Percentiles rank a stretch among this genome's conserved stretches.
phyloP scores from a whole-genome alignment of 345 rosid genomes.

The Lumnitzera littorea region DNA sequence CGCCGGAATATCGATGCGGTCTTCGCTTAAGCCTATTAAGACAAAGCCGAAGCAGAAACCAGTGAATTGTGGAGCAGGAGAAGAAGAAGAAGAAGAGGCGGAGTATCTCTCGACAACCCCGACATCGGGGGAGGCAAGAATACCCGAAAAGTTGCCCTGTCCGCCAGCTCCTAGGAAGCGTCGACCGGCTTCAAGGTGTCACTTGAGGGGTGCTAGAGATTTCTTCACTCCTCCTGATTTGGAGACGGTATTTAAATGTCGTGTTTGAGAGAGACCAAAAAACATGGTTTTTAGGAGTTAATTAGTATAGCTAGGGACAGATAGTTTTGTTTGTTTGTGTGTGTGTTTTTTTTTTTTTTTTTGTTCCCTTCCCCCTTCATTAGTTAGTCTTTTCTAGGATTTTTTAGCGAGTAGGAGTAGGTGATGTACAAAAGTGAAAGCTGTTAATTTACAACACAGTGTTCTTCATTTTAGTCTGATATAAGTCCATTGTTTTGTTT shows the following conservation, averaged over 20 bases:
- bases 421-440: no score
- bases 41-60: conserved; percentile 16
- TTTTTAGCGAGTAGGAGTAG: no score
- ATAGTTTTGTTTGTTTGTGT: neutral
- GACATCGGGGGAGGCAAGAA: conserved; percentile 23
- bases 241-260: conserved; percentile 31
- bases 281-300: neutral
- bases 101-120: conserved; percentile 26
- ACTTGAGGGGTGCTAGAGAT: conserved; percentile 20
- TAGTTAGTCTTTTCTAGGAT: no score
- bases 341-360: no score
- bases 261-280: conserved; percentile 13
- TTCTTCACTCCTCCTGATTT: conserved; percentile 42
- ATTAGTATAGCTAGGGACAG: neutral
- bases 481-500: no score
- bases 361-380: no score
- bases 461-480: no score
- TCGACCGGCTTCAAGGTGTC: conserved; percentile 22
- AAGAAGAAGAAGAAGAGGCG: conserved; percentile 3
- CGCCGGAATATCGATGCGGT: conserved; percentile 14
- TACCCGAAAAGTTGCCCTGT: conserved; percentile 19
- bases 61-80: conserved; percentile 2
- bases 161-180: conserved; percentile 46
- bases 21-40: conserved; percentile 27
- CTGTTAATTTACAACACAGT: no score